Percentiles rank a stretch among this genome's conserved stretches.
Conservation (phyloP, 1,284 basidiomycete genomes). For the Grifola frondosa region DNA sequence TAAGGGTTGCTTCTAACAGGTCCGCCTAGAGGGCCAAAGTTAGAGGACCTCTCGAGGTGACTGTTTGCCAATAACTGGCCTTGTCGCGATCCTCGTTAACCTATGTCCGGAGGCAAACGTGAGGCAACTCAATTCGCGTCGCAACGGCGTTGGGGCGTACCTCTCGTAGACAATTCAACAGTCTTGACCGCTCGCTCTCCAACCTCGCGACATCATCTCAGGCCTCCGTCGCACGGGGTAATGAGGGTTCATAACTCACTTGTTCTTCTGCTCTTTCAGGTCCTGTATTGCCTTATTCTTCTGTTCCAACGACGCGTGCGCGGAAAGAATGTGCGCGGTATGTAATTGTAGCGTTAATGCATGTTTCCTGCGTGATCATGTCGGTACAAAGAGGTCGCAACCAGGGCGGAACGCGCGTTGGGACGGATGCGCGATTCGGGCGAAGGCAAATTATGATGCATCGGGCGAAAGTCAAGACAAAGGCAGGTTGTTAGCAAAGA, state of each 20-base stretch:
- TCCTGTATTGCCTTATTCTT: conserved; percentile 76
- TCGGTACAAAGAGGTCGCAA: background rate
- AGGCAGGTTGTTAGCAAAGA: too few relatives aligned
- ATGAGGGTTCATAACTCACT: conserved; percentile 44
- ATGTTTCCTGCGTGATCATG: conserved; percentile 58
- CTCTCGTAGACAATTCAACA: conserved; percentile 67
- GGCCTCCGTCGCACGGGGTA: background rate
- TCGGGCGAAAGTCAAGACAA: too few relatives aligned
- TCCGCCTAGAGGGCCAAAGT: conserved; percentile 42
- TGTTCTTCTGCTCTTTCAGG: conserved; percentile 76
- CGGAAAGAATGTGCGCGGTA: conserved; percentile 81
- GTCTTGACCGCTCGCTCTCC: conserved; percentile 66
- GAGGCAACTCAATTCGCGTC: conserved; percentile 3
- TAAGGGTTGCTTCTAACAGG: conserved; percentile 48
- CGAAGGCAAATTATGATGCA: too few relatives aligned
- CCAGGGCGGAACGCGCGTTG: conserved; percentile 1
- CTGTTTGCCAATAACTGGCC: conserved; percentile 35
- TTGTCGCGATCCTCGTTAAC: conserved; percentile 79
- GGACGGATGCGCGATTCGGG: conserved; percentile 1
- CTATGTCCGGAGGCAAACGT: conserved; percentile 32
- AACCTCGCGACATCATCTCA: conserved; percentile 42
- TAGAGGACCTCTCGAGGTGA: too few relatives aligned
- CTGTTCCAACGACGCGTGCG: conserved; percentile 72
- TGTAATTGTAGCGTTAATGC: conserved; percentile 77
- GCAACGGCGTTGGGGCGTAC: conserved; percentile 34